Evolutionary conservation across 148 eudicot genomes (phyloP), one percentile per base, ranked within the genome.

Genomic region (Spergularia bocconei): DNA sequence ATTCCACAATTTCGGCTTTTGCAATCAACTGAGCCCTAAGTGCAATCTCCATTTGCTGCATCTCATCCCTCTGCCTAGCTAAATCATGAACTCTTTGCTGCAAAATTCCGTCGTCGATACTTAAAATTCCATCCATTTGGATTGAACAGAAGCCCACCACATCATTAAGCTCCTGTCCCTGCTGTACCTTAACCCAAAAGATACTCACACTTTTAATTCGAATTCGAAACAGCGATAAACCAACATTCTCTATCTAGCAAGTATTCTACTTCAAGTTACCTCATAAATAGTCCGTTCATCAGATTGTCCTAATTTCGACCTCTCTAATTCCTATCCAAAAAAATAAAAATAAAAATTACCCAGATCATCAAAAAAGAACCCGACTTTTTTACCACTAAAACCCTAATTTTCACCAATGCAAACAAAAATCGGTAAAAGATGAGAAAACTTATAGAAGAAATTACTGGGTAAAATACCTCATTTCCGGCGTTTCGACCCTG

Each of bases 281-380:
- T 93, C 98, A 55, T 86, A 89, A 73, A 86, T 91, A 51, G 91
- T 81, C 66, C 96, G 81, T 74, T 93, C 98, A 84, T 86, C 96
- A 39, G 90, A 78, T 67, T 90, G 92, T 76, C 91, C 97, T 68
- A 87, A 57, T 67, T 88, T 87, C 41, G 91, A 79, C 80, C 91
- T 79, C 64, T 91, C 93, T 73, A 85, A 79, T 36, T 86, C 95
- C 97, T 91, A 77, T 17, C 21, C 25, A 23, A 23, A 23, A 23
- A 23, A 23, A 68, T 10, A 76, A 15, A 15, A 63, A 77, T n/a
- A 44, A 56, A 70, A 57, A 11, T 10, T 16, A 79, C 19, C 57
- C n/a, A 67, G 61, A 23, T 69, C 77, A 66, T 57, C 65, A 63
- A 20, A 77, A 59, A 59, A 61, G 70, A 62, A 74, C 70, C 75